A percentile compares a stretch with the other conserved stretches of the same genome.
Conservation (phyloP, 306 rosid genomes). For the Senna siamea region DNA sequence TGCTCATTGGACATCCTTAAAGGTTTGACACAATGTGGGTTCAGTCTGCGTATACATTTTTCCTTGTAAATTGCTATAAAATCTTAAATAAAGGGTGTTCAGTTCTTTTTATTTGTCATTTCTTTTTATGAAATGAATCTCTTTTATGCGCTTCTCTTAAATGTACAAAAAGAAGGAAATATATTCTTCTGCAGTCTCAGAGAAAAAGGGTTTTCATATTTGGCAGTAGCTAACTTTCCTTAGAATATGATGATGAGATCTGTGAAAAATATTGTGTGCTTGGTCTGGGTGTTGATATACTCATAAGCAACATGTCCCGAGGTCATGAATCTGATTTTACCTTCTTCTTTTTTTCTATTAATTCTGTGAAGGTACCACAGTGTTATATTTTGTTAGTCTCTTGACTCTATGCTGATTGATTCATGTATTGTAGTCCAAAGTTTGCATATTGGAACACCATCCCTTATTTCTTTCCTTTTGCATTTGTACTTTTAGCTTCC, state of each 20-base stretch:
- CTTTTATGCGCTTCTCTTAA: background rate
- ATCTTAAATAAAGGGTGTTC: background rate
- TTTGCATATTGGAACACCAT: conserved; percentile 22
- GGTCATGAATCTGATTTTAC: background rate
- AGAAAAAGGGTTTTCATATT: background rate
- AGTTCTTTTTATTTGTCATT: background rate
- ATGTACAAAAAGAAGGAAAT: conserved; percentile 9
- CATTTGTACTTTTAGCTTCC: conserved; percentile 68
- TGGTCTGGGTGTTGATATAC: conserved; percentile 1
- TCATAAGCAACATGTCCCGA: background rate
- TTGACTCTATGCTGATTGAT: conserved; percentile 13
- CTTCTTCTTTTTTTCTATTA: background rate
- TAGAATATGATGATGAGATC: conserved; percentile 3
- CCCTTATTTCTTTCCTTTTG: conserved; percentile 13
- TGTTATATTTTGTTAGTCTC: conserved; percentile 9
- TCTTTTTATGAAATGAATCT: conserved; percentile 14
- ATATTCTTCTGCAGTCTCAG: background rate
- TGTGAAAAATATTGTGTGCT: conserved; percentile 11
- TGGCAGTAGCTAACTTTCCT: background rate
- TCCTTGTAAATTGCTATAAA: background rate
- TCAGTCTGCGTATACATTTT: background rate
- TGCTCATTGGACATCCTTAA: background rate
- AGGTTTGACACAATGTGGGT: background rate
- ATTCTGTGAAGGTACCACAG: background rate
- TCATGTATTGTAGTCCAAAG: background rate